Evolutionary conservation across 2,329 filamentous ascomycete genomes (phyloP), one percentile per base, ranked within the genome.

Genomic region (Nannizzia gypsea): DNA sequence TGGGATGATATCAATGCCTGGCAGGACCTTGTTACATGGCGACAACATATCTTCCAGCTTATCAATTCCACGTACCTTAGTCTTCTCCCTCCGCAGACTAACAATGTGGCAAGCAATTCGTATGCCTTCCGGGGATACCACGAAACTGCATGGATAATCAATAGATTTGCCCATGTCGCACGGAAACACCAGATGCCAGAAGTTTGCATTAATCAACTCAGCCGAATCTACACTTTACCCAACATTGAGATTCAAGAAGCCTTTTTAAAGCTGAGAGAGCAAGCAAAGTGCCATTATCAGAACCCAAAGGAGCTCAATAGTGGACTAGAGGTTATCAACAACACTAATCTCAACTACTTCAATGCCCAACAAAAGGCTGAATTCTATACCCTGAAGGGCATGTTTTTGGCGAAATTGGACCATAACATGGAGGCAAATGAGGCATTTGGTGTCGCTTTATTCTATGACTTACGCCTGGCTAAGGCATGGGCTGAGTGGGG

Each of bases 401-500:
- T 99, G 93, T 99, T 99, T 79, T 78, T 97, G 50, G 93, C 95
- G 71, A 96, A 96, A 73, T 81, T 99, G 8, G 86, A 86, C 60
- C 88, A 96, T 67, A 90, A 90, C 70, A 87, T 88, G 2, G 93
- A 99, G 62, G 91, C 93, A 3, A 91, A 96, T 66, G 87, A 90
- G 61, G 92, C 95, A 0, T 99, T 95, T 70, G 93, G 93, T 56
- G 95, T 91, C 57, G 95, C 93, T 0, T 75, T 99, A 62, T 97
- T 92, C 76, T 97, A 96, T 67, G 95, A 99, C 67, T 89, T 99
- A 66, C 88, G 90, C 66, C 83, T 96, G 56, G 89, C 93, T 3
- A 99, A 99, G 75, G 93, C 93, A 2, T 99, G 93, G 93, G 92
- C 93, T 15, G 93, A 99, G 76, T 99, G 93, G 93, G 93, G 93